These are phyloP conservation scores for Paramecium primaurelia DNA, from an alignment of 73 alveolate species.

Conservation along the genomic window DNA sequence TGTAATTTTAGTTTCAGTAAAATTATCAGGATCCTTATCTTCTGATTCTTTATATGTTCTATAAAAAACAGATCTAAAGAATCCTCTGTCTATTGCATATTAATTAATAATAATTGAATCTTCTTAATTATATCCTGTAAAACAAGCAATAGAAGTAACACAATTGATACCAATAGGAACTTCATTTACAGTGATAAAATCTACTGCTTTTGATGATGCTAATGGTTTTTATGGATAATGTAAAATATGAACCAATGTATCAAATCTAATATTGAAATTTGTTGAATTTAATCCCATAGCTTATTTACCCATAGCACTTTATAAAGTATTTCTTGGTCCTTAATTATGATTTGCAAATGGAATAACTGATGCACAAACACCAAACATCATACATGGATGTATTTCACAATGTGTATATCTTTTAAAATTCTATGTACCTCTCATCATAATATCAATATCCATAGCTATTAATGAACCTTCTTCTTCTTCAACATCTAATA, in stretches of 20 bases:
- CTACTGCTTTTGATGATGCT: constrained; percentile 60
- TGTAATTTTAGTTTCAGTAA: constrained; percentile 23
- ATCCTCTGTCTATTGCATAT: constrained; percentile 96
- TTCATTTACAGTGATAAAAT: constrained; percentile 63
- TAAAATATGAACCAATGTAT: constrained; percentile 97
- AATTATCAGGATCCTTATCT: constrained; percentile 73
- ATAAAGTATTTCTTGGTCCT: constrained; percentile 97
- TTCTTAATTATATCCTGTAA: constrained; percentile 99
- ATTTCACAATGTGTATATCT: constrained; percentile 99
- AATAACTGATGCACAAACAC: constrained; percentile 99
- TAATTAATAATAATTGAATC: constrained; percentile 97
- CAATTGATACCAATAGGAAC: constrained; percentile 79
- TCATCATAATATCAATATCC: constrained; percentile 73
- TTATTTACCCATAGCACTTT: constrained; percentile 99
- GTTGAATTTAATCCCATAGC: constrained; percentile 99
- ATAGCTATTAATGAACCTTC: constrained; percentile 99
- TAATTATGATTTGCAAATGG: constrained; percentile 99
- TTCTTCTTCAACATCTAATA: constrained; percentile 99
- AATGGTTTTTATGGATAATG: constrained; percentile 96
- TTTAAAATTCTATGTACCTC: background rate
- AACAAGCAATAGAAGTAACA: constrained; percentile 98
- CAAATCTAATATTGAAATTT: constrained; percentile 97
- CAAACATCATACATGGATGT: constrained; percentile 99
- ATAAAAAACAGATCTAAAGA: constrained; percentile 96
- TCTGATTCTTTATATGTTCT: constrained; percentile 92